Evolutionary conservation across 257 asterid genomes (phyloP).

Genomic region (Knoxia roxburghii): DNA sequence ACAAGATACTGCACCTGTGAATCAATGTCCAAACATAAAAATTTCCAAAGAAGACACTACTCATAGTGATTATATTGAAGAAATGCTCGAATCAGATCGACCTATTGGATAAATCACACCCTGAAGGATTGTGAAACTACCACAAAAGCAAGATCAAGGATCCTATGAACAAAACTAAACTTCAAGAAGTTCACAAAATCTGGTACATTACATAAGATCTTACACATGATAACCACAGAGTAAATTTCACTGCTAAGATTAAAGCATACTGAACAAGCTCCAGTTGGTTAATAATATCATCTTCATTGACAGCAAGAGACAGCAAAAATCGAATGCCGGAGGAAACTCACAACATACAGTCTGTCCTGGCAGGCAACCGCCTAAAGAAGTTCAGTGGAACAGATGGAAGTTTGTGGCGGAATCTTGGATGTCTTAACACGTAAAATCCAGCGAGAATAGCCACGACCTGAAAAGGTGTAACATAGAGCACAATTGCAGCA

Average conservation of each 20-base stretch:
- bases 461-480: constrained; percentile 43
- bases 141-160: constrained; percentile 19
- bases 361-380: constrained; percentile 52
- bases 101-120: constrained; percentile 35
- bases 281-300: constrained; percentile 17
- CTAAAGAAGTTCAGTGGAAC: constrained; percentile 45
- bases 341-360: constrained; percentile 35
- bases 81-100: constrained; percentile 3
- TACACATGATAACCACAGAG: constrained; percentile 23
- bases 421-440: constrained; percentile 44
- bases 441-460: constrained; percentile 37
- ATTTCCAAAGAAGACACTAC: neutral
- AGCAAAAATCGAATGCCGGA: neutral
- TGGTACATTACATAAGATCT: constrained; percentile 24
- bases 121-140: constrained; percentile 24
- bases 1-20: no score
- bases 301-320: constrained; percentile 6
- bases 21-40: neutral
- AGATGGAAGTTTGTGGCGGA: constrained; percentile 42
- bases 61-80: neutral
- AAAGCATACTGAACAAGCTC: constrained; percentile 13
- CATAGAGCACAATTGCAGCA: constrained; percentile 41
- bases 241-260: constrained; percentile 19
- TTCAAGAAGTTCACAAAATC: constrained; percentile 27
- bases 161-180: constrained; percentile 22